Percentiles rank a stretch among this genome's conserved stretches.
phyloP scores from a whole-genome alignment of 345 rosid genomes.

The Eucalyptus lansdowneana region DNA sequence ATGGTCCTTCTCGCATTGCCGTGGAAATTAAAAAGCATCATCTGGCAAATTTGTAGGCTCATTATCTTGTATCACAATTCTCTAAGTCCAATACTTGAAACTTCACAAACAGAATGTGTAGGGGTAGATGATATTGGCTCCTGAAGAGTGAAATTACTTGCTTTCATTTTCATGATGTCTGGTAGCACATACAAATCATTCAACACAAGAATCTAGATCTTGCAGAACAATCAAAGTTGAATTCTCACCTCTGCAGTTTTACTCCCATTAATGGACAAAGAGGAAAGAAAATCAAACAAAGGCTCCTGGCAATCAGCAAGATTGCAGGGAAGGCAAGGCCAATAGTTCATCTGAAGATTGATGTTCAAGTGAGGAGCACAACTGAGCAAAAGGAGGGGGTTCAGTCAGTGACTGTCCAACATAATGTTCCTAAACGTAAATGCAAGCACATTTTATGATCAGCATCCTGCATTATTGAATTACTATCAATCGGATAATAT shows the following conservation, averaged over 20 bases:
- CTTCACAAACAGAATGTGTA: neutral
- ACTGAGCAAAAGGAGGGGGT: slow-evolving; percentile 20
- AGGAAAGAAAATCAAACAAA: slow-evolving; percentile 60
- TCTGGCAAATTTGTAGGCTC: neutral
- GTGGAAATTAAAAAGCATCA: neutral
- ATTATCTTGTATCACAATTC: neutral
- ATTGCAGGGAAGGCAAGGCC: slow-evolving; percentile 89
- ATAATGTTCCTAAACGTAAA: neutral
- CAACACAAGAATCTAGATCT: neutral
- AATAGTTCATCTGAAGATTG: slow-evolving; percentile 95
- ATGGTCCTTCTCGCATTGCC: neutral
- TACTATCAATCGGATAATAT: neutral
- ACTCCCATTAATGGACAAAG: slow-evolving; percentile 60
- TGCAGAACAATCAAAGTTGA: neutral
- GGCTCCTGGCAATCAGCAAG: slow-evolving; percentile 85
- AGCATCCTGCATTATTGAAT: neutral
- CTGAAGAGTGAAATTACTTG: neutral
- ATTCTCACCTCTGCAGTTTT: slow-evolving; percentile 81
- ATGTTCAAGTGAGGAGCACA: slow-evolving; percentile 90
- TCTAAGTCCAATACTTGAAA: neutral
- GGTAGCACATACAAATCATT: neutral
- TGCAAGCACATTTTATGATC: neutral
- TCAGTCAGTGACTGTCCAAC: neutral
- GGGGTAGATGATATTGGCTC: neutral
- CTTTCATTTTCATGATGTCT: neutral